Base-by-base conservation (phyloP, 768 basidiomycete genomes). In the Tulasnella sp. region DNA sequence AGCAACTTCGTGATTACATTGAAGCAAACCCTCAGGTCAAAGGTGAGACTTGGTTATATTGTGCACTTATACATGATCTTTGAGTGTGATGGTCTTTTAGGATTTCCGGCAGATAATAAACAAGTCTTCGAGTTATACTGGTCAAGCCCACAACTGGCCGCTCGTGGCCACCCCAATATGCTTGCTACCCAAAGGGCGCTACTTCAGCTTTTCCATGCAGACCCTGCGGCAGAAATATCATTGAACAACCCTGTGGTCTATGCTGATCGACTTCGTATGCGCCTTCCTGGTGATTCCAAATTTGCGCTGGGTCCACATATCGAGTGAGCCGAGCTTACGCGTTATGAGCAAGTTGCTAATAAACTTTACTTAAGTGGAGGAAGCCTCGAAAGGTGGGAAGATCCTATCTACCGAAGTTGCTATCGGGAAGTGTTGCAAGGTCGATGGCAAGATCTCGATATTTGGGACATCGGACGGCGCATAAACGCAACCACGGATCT, bases 111-210 rank as follows among this genome's bases (percentile, higher is more conserved):
- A 3, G 70, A 77, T 32, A 71, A 83, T 55, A 76, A 81, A 43
- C 81, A 85, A 63, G 81, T 76, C 5, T 86, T 72, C 60, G 83
- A 86, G 58, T 60, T 86, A 12, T 86, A 86, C 33, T 81, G 83
- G 64, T 73, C 77, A 3, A 69, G 66, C 37, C 59, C 73, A 10
- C 83, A 86, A 62, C 71, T 77, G 1, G 61, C 62, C n/a, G 85
- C 81, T 1, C 78, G 84, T 31, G 75, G 80, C 0, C 82, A 87
- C 56, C 74, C 75, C 0, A 66, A 69, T 2, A 53, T 81, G 1
- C 65, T 86, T 15, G 60, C 66, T 5, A 76, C 79, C 1, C 83
- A 86, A 53, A 65, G 64, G 29, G 55, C 47, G 28, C 69, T 69
- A 9, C 67, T 85, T 8, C 69, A 70, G 3, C 67, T 85, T 12